Base-by-base conservation (phyloP, 306 rosid species). In the Malus domestica region DNA sequence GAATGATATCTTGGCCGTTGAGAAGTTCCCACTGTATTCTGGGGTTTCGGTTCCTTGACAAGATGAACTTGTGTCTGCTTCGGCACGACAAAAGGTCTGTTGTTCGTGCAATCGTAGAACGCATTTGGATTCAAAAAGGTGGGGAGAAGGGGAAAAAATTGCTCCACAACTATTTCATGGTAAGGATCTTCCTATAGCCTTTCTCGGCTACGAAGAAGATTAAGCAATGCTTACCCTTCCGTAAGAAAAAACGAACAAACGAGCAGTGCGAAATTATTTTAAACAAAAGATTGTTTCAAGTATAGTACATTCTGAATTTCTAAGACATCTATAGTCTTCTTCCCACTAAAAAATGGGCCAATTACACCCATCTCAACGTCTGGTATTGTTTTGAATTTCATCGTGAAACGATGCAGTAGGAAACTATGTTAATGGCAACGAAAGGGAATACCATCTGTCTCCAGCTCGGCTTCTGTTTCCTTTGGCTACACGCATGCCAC, bases 251-350 rank as follows among this genome's bases (percentile, higher is more conserved):
- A 6, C 4, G 29, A 27, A 14, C 35, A 60, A 72, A 25, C 52
- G 59, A 60, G 29, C 67, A 73, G 29, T 25, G 10, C 6, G 19
- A 5, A 29, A 6, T 27, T 46, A 74, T 42, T 45, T 49, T 58
- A 22, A 67, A 57, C 11, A 6, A 18, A 60, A 22, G 52, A 68
- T 74, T 18, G 19, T 35, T 74, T 25, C 46, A 25, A 51, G 35
- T 74, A 49, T 33, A 4, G 57, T 63, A 76, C 84, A 80, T 62
- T 49, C 61, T 63, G 72, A 69, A 52, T 69, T 74, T 59, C 61
- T 51, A 45, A 6, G 68, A 29, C 44, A 35, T 38, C 42, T 38
- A 35, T 35, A 7, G 42, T 38, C 42, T 38, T 38, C 42, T 38
- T 38, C 42, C 10, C 9, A 1, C 42, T 38, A 38, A 38, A 38